These are phyloP conservation scores for Dryas alaskensis DNA, from an alignment of 306 rosid genomes.

Conservation along the genomic window DNA sequence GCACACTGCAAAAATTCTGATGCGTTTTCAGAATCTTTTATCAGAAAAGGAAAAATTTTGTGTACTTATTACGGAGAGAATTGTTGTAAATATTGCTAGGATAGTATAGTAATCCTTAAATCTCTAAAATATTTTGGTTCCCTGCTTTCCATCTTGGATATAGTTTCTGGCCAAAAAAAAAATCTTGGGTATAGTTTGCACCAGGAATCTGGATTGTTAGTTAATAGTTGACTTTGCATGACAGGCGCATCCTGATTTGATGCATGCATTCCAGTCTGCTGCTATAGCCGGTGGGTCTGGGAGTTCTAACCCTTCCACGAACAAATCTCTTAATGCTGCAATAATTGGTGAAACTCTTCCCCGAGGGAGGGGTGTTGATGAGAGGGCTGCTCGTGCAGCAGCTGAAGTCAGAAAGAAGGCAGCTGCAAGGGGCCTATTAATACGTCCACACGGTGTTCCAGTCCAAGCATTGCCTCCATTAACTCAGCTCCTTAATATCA, in stretches of 20 bases:
- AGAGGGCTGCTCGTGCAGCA: conserved; percentile 93
- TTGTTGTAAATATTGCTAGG: not conserved
- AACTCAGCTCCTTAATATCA: conserved; percentile 69
- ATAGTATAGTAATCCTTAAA: not conserved
- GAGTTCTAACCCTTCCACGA: conserved; percentile 56
- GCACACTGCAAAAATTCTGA: not conserved
- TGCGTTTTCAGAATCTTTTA: not conserved
- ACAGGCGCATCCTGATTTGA: conserved; percentile 86
- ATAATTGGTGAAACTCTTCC: conserved; percentile 68
- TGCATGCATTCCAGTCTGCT: conserved; percentile 95
- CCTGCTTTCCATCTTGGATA: not conserved
- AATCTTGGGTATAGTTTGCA: not conserved
- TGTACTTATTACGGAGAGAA: not conserved
- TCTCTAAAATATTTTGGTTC: not conserved
- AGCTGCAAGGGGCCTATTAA: conserved; percentile 76
- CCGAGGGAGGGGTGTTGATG: conserved; percentile 90
- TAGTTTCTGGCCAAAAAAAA: not conserved
- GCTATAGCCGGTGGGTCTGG: conserved; percentile 82
- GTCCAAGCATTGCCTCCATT: conserved; percentile 85
- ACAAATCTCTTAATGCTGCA: conserved; percentile 80
- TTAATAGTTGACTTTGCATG: conserved; percentile 16
- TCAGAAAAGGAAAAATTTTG: not conserved
- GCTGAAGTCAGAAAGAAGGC: conserved; percentile 95
- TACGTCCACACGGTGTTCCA: conserved; percentile 80
- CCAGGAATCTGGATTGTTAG: not conserved